phyloP scores from a whole-genome alignment of 129 eudicot genomes.

The Escallonia rubra region DNA sequence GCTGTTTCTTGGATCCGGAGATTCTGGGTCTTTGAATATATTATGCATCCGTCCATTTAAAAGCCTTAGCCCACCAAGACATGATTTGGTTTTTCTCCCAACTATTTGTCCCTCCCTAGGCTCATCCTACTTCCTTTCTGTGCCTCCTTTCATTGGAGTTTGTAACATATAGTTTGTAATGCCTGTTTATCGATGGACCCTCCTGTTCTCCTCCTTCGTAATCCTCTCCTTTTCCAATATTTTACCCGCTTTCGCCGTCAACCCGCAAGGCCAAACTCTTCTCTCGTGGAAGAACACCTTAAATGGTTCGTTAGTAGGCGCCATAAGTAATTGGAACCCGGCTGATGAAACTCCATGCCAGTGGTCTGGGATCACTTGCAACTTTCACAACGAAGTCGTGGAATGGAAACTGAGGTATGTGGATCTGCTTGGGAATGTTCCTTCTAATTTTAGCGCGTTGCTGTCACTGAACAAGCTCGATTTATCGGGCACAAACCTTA shows the following conservation, averaged over 20 bases:
- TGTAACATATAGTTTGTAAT: conserved; percentile 47
- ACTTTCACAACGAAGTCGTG: conserved; percentile 47
- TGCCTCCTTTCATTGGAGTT: conserved; percentile 45
- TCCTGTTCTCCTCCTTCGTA: conserved; percentile 21
- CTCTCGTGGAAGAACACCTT: conserved; percentile 58
- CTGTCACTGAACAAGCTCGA: conserved; percentile 44
- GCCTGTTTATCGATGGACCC: conserved; percentile 43
- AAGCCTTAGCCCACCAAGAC: conserved; percentile 41
- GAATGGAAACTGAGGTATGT: conserved; percentile 53
- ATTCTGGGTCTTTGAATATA: conserved; percentile 49
- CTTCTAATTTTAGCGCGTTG: conserved; percentile 42
- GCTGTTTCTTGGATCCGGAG: conserved; percentile 91
- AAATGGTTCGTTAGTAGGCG: conserved; percentile 47
- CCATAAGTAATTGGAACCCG: conserved; percentile 50
- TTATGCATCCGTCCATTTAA: conserved; percentile 19
- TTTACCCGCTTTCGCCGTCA: conserved; percentile 32
- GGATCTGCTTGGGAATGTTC: conserved; percentile 62
- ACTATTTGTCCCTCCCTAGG: conserved; percentile 52
- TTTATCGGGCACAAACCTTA: conserved; percentile 74
- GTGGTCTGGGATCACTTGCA: conserved; percentile 76
- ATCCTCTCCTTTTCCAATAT: conserved; percentile 7
- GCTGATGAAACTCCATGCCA: conserved; percentile 52
- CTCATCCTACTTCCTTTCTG: conserved; percentile 48
- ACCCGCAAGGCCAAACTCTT: conserved; percentile 69
- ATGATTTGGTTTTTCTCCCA: conserved; percentile 58